Evolutionary conservation across 306 rosid genomes (phyloP), one percentile per base, ranked within the genome.

Genomic region (Malus orientalis): DNA sequence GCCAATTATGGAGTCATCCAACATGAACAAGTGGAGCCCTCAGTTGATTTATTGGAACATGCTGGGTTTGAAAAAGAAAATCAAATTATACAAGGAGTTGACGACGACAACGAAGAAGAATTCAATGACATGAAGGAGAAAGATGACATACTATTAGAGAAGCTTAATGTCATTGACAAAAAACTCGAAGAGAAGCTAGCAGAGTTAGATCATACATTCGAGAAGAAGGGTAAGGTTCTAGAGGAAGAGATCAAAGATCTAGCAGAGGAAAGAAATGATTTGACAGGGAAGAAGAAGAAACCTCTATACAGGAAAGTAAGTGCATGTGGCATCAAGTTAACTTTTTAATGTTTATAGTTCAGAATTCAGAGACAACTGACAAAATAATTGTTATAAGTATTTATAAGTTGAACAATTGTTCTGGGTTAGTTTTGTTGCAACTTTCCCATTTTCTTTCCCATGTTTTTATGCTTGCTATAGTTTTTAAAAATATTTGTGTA

Each of bases 211-310:
- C 92, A 89, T 82, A 95, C 96, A 0, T 95, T 95, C 84, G 97
- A 97, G 71, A 90, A 84, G 87, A 92, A 89, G 89, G 98, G 98
- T 30, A 92, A 90, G 82, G 84, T 80, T 69, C 78, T 95, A n/a
- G 98, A 95, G 86, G 97, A 85, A 86, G 97, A 90, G 78, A 95
- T 95, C 63, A 90, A 88, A 82, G 92, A 90, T 83, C 96, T 95
- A 70, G 98, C 97, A 27, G 98, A 92, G 89, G 98, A 92, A 86
- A 89, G 98, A 85, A 95, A 95, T 44, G 27, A 25, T 25, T 25
- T 25, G 27, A 25, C 27, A 25, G 1, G 1, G 27, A 25, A 25
- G 27, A 25, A 25, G 27, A 25, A 1, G 27, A 25, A 1, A 25
- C 27, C 27, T 25, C 27, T 25, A 1, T 25, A 25, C 27, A 25